Percentiles rank a stretch among this genome's conserved stretches.
phyloP scores from a whole-genome alignment of 768 basidiomycete genomes.

The Lactarius quietus region DNA sequence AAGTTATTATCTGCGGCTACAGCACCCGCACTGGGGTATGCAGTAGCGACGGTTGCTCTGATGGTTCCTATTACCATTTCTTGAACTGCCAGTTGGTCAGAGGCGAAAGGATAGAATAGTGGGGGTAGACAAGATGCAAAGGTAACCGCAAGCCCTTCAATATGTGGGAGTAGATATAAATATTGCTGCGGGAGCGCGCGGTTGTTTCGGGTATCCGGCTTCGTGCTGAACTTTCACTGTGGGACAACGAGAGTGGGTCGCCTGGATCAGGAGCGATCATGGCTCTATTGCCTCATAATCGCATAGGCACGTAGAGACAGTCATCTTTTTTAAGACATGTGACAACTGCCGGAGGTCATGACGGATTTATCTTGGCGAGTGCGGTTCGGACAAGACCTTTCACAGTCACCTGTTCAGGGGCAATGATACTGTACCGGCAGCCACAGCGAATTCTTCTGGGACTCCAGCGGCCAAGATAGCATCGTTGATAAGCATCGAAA shows the following conservation, averaged over 20 bases:
- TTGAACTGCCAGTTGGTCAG: neutral
- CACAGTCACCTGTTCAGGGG: neutral
- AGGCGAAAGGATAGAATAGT: neutral
- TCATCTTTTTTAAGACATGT: neutral
- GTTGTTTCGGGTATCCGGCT: neutral
- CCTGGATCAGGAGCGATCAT: neutral
- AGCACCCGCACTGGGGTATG: neutral
- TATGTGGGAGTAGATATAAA: neutral
- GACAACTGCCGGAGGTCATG: neutral
- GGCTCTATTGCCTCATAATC: neutral
- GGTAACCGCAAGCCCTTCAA: neutral
- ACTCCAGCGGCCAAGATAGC: neutral
- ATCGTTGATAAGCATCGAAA: neutral
- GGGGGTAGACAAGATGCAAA: neutral
- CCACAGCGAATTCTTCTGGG: neutral
- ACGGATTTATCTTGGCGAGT: neutral
- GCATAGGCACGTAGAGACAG: neutral
- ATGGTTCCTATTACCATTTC: neutral
- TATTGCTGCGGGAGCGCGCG: neutral
- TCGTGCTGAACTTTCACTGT: neutral
- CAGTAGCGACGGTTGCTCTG: neutral
- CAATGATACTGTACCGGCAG: neutral
- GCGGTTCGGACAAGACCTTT: too few species aligned
- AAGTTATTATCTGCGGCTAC: constrained; percentile 16
- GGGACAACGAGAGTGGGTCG: neutral